A percentile compares a stretch with the other conserved stretches of the same genome.
These are phyloP conservation scores for Lentinula aciculospora DNA, from an alignment of 768 basidiomycete species.

Conservation along the genomic window DNA sequence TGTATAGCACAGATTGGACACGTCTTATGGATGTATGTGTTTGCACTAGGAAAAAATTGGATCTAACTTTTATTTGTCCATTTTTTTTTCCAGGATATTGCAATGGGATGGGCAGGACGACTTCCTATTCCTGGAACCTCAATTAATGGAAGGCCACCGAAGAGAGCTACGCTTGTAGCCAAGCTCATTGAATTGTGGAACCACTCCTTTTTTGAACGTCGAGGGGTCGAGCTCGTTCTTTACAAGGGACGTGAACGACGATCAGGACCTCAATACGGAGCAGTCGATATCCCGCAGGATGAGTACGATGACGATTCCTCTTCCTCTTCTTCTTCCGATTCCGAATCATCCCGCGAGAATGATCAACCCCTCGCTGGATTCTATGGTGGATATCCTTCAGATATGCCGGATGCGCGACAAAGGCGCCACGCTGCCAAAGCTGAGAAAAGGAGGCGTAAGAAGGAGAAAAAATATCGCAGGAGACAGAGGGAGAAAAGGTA, in stretches of 20 bases:
- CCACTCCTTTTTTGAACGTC: constrained; percentile 62
- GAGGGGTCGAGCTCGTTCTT: constrained; percentile 76
- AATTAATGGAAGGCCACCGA: constrained; percentile 43
- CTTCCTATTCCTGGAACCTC: constrained; percentile 56
- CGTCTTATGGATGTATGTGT: constrained; percentile 65
- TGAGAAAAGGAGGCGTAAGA: constrained; percentile 56
- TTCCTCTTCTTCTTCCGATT: constrained; percentile 33
- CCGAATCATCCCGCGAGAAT: constrained; percentile 34
- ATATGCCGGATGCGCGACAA: constrained; percentile 45
- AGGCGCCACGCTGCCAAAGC: constrained; percentile 44
- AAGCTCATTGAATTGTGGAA: constrained; percentile 83
- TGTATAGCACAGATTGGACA: constrained; percentile 75
- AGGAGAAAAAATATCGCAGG: constrained; percentile 60
- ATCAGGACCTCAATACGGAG: constrained; percentile 56
- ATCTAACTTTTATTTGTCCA: background rate
- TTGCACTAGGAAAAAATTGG: too few species aligned
- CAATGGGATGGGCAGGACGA: constrained; percentile 71
- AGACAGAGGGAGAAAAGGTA: constrained; percentile 61
- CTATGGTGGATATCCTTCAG: constrained; percentile 35
- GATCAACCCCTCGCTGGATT: constrained; percentile 24
- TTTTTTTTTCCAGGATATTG: constrained; percentile 54
- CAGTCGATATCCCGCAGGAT: constrained; percentile 48
- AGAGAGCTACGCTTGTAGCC: constrained; percentile 54
- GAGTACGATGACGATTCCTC: constrained; percentile 34
- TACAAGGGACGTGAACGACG: constrained; percentile 76